Conservation (phyloP, 495 filamentous ascomycete species). For the Tuber magnatum region DNA sequence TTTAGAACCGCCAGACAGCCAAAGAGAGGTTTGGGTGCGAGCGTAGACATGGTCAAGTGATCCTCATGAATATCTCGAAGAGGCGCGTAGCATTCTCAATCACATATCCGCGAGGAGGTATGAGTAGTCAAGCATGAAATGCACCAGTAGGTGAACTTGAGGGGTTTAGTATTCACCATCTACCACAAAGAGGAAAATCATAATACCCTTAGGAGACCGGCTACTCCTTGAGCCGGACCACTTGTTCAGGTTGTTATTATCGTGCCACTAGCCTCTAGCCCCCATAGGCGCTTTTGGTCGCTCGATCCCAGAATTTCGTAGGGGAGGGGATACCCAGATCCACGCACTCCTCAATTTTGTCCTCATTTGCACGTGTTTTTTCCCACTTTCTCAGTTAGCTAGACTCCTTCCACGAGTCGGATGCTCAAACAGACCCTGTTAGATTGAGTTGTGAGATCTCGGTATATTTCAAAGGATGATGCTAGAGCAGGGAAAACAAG, state of each 20-base stretch:
- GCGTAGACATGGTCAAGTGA: conserved; percentile 60
- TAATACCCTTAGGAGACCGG: conserved; percentile 13
- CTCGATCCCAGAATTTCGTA: conserved; percentile 60
- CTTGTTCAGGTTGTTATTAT: neutral
- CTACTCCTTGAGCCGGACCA: neutral
- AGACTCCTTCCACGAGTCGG: conserved; percentile 29
- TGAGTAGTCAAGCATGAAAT: conserved; percentile 59
- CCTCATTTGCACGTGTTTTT: conserved; percentile 24
- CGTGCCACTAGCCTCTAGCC: neutral
- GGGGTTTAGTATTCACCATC: conserved; percentile 36
- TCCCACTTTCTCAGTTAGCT: conserved; percentile 35
- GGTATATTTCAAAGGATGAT: conserved; percentile 34
- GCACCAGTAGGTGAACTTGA: conserved; percentile 58
- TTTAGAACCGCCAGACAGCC: neutral
- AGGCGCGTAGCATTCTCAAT: conserved; percentile 49
- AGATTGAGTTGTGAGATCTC: conserved; percentile 25
- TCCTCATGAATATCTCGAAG: conserved; percentile 60
- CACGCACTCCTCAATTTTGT: conserved; percentile 21
- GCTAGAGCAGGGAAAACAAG: conserved; percentile 20
- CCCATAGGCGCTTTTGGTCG: conserved; percentile 40
- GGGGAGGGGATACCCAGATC: conserved; percentile 45
- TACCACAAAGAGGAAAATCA: conserved; percentile 11
- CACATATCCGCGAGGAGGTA: conserved; percentile 43
- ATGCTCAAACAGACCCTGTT: conserved; percentile 22
- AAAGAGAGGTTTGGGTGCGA: conserved; percentile 26